phyloP scores from a whole-genome alignment of 2,329 filamentous ascomycete species.

The Rhynchosporium graminicola region DNA sequence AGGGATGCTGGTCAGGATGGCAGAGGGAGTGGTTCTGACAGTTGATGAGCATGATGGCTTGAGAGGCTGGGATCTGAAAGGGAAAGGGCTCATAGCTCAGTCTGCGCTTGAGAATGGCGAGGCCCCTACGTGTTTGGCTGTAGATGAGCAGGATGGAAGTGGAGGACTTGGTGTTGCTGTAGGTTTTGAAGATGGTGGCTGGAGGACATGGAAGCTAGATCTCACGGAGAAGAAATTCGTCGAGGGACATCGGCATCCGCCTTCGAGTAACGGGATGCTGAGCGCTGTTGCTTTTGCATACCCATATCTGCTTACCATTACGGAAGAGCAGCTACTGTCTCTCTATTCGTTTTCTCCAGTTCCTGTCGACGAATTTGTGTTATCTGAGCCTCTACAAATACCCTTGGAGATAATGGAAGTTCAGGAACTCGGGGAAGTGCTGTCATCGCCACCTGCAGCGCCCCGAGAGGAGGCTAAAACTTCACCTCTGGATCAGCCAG shows the following conservation, averaged over 20 bases:
- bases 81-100: conserved; percentile 59
- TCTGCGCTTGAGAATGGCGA: conserved; percentile 40
- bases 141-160: conserved; percentile 55
- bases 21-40: conserved; percentile 76
- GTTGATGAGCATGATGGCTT: conserved; percentile 70
- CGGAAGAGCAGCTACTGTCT: conserved; percentile 70
- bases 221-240: conserved; percentile 40
- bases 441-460: neutral
- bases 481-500: neutral
- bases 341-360: conserved; percentile 65
- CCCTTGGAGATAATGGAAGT: conserved; percentile 8
- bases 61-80: conserved; percentile 75
- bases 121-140: conserved; percentile 63
- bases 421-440: neutral
- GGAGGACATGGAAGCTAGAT: conserved; percentile 67
- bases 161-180: conserved; percentile 60
- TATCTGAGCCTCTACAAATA: conserved; percentile 4
- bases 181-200: conserved; percentile 72
- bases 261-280: conserved; percentile 48
- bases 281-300: conserved; percentile 70
- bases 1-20: conserved; percentile 71
- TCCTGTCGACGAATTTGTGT: conserved; percentile 21
- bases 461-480: neutral
- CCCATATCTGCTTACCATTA: conserved; percentile 80
- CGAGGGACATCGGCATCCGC: conserved; percentile 31